Percentiles rank a stretch among this genome's conserved stretches.
Conservation (phyloP, 2,329 filamentous ascomycete genomes). For the Ophiostoma sp. region DNA sequence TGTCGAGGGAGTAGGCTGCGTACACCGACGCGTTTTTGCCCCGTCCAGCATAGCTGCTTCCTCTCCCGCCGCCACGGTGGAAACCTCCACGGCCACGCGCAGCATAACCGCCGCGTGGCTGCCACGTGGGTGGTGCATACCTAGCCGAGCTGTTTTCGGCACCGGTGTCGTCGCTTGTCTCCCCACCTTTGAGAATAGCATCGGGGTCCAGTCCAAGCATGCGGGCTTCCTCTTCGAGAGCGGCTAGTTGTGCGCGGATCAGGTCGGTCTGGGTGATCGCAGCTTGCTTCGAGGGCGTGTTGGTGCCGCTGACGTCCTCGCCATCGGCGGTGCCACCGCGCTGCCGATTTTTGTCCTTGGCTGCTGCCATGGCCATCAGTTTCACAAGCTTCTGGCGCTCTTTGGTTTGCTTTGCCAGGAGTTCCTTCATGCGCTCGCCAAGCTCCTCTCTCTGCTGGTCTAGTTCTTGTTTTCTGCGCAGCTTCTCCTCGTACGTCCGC, state of each 20-base stretch:
- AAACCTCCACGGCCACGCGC: constrained; percentile 32
- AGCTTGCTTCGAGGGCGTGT: constrained; percentile 28
- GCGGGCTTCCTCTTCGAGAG: constrained; percentile 67
- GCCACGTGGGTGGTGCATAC: not conserved
- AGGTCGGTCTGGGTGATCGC: constrained; percentile 48
- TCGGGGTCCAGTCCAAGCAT: constrained; percentile 62
- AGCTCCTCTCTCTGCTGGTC: constrained; percentile 56
- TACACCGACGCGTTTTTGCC: constrained; percentile 49
- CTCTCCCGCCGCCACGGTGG: constrained; percentile 35
- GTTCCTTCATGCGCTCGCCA: constrained; percentile 57
- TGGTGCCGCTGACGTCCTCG: not conserved
- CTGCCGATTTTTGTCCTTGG: not conserved
- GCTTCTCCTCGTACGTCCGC: constrained; percentile 59
- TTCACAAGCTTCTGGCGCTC: constrained; percentile 59
- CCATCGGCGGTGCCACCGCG: not conserved
- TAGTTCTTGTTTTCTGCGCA: constrained; percentile 56
- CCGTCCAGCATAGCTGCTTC: constrained; percentile 39
- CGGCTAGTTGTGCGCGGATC: constrained; percentile 65
- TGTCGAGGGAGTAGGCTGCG: constrained; percentile 65
- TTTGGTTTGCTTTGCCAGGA: constrained; percentile 58
- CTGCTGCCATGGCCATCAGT: constrained; percentile 40
- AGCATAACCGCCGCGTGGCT: not conserved
- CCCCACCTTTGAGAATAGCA: constrained; percentile 29
- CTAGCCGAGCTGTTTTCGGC: not conserved
- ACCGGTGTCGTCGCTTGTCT: constrained; percentile 26